Percentiles rank a stretch among this genome's conserved stretches.
phyloP scores from a whole-genome alignment of 2,329 filamentous ascomycete genomes.

The Pseudopithomyces maydicus region DNA sequence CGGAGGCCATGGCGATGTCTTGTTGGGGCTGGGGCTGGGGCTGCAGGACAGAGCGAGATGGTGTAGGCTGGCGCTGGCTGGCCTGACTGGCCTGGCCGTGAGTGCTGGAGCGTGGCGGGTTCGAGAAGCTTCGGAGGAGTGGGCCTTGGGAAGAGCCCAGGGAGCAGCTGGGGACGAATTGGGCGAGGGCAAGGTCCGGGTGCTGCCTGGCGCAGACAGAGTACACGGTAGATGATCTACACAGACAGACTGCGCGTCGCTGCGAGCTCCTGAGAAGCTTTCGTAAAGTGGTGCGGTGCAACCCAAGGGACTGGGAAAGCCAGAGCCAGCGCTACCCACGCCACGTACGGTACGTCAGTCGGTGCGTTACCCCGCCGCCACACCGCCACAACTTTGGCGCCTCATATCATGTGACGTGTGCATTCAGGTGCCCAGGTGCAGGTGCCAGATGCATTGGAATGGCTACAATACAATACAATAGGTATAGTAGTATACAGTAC shows the following conservation, averaged over 20 bases:
- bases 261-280: too few relatives aligned
- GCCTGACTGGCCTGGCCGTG: neutral
- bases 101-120: neutral
- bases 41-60: neutral
- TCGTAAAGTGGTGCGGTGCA: too few relatives aligned
- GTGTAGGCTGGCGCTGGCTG: neutral
- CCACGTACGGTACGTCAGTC: neutral
- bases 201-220: too few relatives aligned
- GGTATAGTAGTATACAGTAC: too few relatives aligned
- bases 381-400: neutral
- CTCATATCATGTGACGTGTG: neutral
- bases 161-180: neutral
- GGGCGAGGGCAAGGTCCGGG: neutral
- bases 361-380: conserved; percentile 1
- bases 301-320: too few relatives aligned
- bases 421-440: too few relatives aligned
- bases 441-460: too few relatives aligned
- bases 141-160: neutral
- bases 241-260: too few relatives aligned
- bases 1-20: conserved; percentile 44
- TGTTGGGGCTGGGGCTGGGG: neutral
- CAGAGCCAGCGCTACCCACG: neutral
- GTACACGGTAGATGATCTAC: too few relatives aligned
- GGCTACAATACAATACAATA: too few relatives aligned
- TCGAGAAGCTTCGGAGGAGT: conserved; percentile 14